These are phyloP conservation scores for Rosa rugosa DNA, from an alignment of 306 rosid genomes.

Conservation along the genomic window DNA sequence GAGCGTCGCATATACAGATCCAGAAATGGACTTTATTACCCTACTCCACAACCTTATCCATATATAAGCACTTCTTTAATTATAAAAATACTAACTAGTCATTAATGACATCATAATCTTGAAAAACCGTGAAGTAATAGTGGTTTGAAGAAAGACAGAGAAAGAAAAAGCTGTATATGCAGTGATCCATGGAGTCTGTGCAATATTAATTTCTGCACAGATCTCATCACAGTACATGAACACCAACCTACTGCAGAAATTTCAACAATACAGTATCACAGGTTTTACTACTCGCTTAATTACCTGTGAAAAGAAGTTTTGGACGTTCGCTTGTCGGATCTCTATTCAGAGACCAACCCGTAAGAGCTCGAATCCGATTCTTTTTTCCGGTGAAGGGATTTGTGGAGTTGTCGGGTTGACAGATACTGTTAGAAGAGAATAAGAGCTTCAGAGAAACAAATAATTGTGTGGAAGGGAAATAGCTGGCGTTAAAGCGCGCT, in stretches of 20 bases:
- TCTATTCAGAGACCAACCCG: constrained; percentile 15
- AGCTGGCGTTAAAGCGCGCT: constrained; percentile 27
- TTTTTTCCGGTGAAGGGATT: constrained; percentile 6
- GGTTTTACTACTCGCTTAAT: neutral
- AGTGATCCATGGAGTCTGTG: neutral
- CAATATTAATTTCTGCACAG: neutral
- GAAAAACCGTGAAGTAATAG: neutral
- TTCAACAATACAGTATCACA: neutral
- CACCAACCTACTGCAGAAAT: neutral
- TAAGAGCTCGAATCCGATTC: constrained; percentile 15
- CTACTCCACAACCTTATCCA: constrained; percentile 12
- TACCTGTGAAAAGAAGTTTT: constrained; percentile 1
- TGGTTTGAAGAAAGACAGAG: neutral
- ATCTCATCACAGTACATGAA: constrained; percentile 10
- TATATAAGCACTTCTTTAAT: neutral
- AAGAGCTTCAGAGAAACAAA: constrained; percentile 4
- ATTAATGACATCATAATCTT: constrained; percentile 8
- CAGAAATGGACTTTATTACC: constrained; percentile 4
- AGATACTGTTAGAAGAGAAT: neutral
- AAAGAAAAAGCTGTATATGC: neutral
- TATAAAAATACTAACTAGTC: neutral
- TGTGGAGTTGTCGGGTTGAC: neutral
- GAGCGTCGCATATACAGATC: constrained; percentile 16
- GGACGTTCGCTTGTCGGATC: constrained; percentile 24
- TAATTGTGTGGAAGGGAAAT: constrained; percentile 25